phyloP scores from a whole-genome alignment of 2,329 filamentous ascomycete species.

The Ophiostoma himal-ulmi region DNA sequence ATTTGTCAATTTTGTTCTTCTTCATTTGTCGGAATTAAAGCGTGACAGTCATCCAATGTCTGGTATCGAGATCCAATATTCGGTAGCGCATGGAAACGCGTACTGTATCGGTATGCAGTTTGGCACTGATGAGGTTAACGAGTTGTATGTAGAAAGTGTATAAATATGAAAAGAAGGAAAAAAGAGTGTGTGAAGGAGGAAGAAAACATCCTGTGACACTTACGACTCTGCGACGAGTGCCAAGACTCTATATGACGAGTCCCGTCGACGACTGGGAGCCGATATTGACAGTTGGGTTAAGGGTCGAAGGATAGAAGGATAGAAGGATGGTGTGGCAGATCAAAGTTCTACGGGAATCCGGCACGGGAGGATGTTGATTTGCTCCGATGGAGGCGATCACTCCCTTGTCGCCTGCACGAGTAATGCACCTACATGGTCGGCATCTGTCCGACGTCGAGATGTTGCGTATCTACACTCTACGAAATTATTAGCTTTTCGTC shows the following conservation, averaged over 20 bases:
- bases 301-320: background rate
- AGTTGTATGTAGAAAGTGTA: background rate
- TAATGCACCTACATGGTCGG: background rate
- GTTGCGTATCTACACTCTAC: background rate
- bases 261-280: background rate
- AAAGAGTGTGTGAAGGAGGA: background rate
- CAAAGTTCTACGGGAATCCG: background rate
- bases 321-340: background rate
- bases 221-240: background rate
- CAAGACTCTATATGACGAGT: conserved; percentile 13
- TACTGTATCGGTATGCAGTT: background rate
- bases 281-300: background rate
- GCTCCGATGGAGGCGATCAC: background rate
- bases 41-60: background rate
- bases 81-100: background rate
- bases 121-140: background rate
- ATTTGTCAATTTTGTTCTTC: background rate
- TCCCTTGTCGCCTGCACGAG: background rate
- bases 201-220: background rate
- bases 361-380: background rate
- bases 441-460: background rate
- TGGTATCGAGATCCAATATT: background rate
- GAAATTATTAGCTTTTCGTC: no score
- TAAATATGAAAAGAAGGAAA: background rate
- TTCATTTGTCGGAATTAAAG: background rate